A percentile compares a stretch with the other conserved stretches of the same genome.
These are phyloP conservation scores for Pythium brassicae DNA, from an alignment of 352 stramenopile species.

Conservation along the genomic window DNA sequence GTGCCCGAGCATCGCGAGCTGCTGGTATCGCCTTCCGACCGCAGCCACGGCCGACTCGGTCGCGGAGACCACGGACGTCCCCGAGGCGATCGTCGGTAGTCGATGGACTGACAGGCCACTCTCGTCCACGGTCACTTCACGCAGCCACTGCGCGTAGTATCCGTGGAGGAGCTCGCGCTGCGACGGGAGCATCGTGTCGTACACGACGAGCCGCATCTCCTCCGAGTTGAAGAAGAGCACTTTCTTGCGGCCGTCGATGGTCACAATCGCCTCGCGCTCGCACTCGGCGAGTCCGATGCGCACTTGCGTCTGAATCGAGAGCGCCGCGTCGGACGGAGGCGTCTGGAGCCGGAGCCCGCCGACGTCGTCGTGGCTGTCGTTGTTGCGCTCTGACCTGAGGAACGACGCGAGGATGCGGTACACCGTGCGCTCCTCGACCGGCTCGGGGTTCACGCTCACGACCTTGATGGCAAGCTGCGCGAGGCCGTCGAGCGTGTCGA, in stretches of 20 bases:
- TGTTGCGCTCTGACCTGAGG: constrained; percentile 27
- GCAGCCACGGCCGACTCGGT: neutral
- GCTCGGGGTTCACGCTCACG: constrained; percentile 63
- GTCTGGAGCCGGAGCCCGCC: constrained; percentile 32
- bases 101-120: neutral
- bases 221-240: constrained; percentile 64
- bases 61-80: neutral
- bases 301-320: constrained; percentile 48
- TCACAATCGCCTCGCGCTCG: constrained; percentile 38
- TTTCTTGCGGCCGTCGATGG: constrained; percentile 46
- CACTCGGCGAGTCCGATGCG: constrained; percentile 24
- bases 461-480: constrained; percentile 64
- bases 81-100: neutral
- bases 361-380: constrained; percentile 24
- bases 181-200: constrained; percentile 62
- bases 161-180: constrained; percentile 59
- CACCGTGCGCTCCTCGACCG: constrained; percentile 53
- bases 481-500: constrained; percentile 45
- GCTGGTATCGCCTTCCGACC: constrained; percentile 29
- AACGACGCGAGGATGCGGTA: constrained; percentile 50
- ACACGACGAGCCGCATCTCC: constrained; percentile 58
- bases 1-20: constrained; percentile 60
- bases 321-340: constrained; percentile 27
- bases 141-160: constrained; percentile 61
- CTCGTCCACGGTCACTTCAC: constrained; percentile 16